phyloP scores from a whole-genome alignment of 1,139 yeast species.

The Groenewaldozyma auringiensis region DNA sequence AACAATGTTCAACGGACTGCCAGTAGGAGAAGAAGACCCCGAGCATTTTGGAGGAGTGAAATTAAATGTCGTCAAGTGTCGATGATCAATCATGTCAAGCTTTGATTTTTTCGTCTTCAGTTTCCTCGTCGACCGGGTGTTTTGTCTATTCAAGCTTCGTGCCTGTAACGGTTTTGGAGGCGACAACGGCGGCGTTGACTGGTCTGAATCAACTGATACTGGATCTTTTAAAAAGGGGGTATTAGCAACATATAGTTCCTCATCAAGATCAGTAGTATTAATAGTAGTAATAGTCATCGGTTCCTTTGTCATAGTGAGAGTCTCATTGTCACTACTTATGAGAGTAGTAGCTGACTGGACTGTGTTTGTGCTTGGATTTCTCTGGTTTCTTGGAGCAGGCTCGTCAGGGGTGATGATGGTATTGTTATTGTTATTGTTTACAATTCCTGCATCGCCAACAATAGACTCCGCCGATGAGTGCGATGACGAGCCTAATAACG shows the following conservation, averaged over 20 bases:
- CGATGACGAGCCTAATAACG: no score
- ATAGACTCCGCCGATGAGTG: no score
- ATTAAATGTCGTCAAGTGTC: slow-evolving; percentile 55
- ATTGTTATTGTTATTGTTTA: no score
- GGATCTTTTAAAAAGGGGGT: no score
- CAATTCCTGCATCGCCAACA: no score
- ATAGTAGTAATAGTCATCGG: no score
- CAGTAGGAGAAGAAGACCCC: background rate
- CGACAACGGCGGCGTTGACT: no score
- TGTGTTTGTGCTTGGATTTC: background rate
- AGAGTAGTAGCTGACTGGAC: background rate
- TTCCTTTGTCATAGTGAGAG: no score
- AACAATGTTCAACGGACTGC: slow-evolving; percentile 4
- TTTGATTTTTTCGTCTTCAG: slow-evolving; percentile 36
- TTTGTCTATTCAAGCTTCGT: background rate
- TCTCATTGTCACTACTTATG: background rate
- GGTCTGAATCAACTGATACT: no score
- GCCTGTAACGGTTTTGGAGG: background rate
- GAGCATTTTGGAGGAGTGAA: slow-evolving; percentile 38
- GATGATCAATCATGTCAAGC: slow-evolving; percentile 55
- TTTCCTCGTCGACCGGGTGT: background rate
- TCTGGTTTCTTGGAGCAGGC: background rate
- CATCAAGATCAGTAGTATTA: no score
- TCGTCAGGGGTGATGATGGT: no score
- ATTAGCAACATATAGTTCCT: no score